Evolutionary conservation across 306 rosid species (phyloP), one percentile per base, ranked within the genome.

Genomic region (Prunus mira): DNA sequence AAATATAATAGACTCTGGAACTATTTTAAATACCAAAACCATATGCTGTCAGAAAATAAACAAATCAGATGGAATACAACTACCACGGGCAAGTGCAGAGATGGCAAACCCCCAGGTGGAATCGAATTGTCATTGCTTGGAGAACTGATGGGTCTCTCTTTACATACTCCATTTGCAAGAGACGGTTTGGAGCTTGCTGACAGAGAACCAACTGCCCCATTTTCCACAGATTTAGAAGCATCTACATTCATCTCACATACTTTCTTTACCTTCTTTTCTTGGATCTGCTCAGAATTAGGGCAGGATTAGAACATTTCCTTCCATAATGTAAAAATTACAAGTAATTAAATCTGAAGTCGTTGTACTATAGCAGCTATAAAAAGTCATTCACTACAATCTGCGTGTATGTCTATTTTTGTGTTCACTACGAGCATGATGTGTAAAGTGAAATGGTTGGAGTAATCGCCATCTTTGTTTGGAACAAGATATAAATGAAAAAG

Each of bases 21-120:
- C 34, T 67, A 41, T 72, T 69, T 79, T 76, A 2, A 30, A 20
- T 24, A 57, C 58, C 51, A 20, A 66, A 71, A 65, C 45, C 51
- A 67, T 22, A 72, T 56, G 61, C 55, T 62, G 78, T 76, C 38
- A 78, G 32, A 60, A 46, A 71, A 66, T 20, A 70, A 55, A 61
- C 63, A 65, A 22, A 15, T 52, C 15, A 50, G 79, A 60, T 32
- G 61, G 49, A 76, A 43, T 81, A 81, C 82, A 76, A 84, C 86
- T 87, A 90, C 92, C 90, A 82, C 77, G 32, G 95, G 92, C 72
- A 90, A 80, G 61, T 52, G 88, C 49, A 90, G 81, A 65, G 90
- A 75, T 28, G 71, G 76, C 15, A 78, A 41, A 63, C 77, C 82
- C 41, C 81, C 91, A 27, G 78, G 14, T 52, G 89, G 85, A 69